Evolutionary conservation across 2,329 filamentous ascomycete species (phyloP).

Genomic region (Ophiostoma angusticollis): DNA sequence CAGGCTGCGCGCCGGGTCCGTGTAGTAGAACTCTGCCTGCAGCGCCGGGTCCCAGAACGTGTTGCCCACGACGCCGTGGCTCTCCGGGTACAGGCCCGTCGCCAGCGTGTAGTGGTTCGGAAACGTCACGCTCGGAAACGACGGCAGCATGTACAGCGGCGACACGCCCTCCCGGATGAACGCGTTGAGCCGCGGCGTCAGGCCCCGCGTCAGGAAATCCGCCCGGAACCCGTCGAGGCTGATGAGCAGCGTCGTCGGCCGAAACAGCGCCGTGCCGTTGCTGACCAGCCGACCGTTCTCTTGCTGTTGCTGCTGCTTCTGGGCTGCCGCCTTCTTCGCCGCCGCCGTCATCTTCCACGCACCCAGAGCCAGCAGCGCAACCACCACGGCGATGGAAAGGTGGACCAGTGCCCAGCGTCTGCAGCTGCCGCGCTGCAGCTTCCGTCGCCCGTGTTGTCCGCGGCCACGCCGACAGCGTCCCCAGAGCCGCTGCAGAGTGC

Average conservation of each 20-base stretch:
- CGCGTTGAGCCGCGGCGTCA: conserved; percentile 70
- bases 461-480: conserved; percentile 34
- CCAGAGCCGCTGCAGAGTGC: conserved; percentile 36
- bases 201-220: conserved; percentile 71
- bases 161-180: conserved; percentile 77
- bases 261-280: conserved; percentile 84
- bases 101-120: conserved; percentile 92
- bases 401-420: conserved; percentile 40
- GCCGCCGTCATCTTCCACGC: conserved; percentile 45
- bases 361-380: conserved; percentile 41
- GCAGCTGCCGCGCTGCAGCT: conserved; percentile 27
- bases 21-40: conserved; percentile 76
- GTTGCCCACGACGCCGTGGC: conserved; percentile 87
- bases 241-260: conserved; percentile 83
- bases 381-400: conserved; percentile 36
- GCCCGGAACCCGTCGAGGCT: conserved; percentile 93
- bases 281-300: conserved; percentile 26
- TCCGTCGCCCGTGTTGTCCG: conserved; percentile 25
- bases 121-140: conserved; percentile 93
- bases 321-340: conserved; percentile 22
- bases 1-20: conserved; percentile 60
- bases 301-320: neutral
- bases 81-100: conserved; percentile 84
- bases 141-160: conserved; percentile 83
- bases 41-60: conserved; percentile 80